Base-by-base conservation (phyloP, 768 basidiomycete genomes). In the Mycena olivaceomarginata region DNA sequence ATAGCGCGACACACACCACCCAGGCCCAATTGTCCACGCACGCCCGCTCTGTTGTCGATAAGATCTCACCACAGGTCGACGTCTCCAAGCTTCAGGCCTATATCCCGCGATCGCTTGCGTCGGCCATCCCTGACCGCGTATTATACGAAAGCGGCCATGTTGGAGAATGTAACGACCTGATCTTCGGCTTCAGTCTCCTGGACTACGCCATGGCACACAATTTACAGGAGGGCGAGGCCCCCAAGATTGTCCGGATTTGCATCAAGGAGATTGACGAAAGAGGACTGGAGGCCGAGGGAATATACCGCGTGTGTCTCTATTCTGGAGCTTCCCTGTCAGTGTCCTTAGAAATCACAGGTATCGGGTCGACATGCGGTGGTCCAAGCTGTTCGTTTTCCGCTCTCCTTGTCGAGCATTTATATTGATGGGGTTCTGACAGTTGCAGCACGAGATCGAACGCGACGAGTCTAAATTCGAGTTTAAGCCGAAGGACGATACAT, bases 131-230 rank as follows among this genome's bases (percentile, higher is more conserved):
- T 20, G 93, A 93, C 75, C 93, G 93, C 15, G 89, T 93, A 48
- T 86, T 95, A 80, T 97, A 97, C 85, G 90, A 94, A 80, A 93
- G 95, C 82, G 94, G 91, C 72, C 88, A 90, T 76, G 94, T 98
- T 37, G 97, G 97, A 37, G 93, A 93, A 82, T 98, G 97, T 82
- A 92, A 91, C 68, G 97, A 98, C 84, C 85, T 98, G 37, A 95
- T 98, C 45, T 98, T 98, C 82, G 97, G 97, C 31, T 93, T 98
- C 79, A 94, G 92, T 79, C 86, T 98, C 73, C 93, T 94, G 53
- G 97, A 98, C 82, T 98, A 98, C 82, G 96, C 97, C 18, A 96
- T 94, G 51, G 90, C 95, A 11, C 92, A 96, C 77, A 92, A 91
- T 57, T 86, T 96, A 20, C 87, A 85, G 20, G 96, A 97, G 76